Conservation (phyloP, 1,139 yeast genomes). For the Taphrina confusa region DNA sequence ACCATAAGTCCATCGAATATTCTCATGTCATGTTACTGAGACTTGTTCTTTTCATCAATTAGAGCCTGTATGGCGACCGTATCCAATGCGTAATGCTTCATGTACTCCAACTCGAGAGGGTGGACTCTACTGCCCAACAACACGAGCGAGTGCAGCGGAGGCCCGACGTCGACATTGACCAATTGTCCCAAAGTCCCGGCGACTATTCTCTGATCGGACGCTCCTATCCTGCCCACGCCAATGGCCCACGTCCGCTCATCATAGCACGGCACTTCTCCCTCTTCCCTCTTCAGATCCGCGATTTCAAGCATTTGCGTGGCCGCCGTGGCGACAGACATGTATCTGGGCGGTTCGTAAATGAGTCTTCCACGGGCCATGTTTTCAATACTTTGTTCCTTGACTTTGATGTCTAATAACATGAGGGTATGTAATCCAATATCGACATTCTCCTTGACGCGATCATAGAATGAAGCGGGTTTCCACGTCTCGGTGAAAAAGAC, state of each 20-base stretch:
- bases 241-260: slow-evolving; percentile 88
- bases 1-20: neutral
- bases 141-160: slow-evolving; percentile 87
- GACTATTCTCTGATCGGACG: slow-evolving; percentile 76
- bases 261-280: slow-evolving; percentile 53
- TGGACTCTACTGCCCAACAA: slow-evolving; percentile 93
- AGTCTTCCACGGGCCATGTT: slow-evolving; percentile 91
- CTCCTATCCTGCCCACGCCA: slow-evolving; percentile 86
- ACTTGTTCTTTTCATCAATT: slow-evolving; percentile 27
- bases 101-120: slow-evolving; percentile 84
- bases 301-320: slow-evolving; percentile 83
- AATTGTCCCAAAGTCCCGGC: slow-evolving; percentile 75
- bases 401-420: slow-evolving; percentile 85
- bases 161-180: slow-evolving; percentile 74
- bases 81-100: slow-evolving; percentile 73
- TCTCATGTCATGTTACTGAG: neutral
- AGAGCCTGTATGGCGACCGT: slow-evolving; percentile 46
- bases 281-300: slow-evolving; percentile 66
- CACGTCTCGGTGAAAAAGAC: slow-evolving; percentile 93
- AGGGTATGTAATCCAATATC: slow-evolving; percentile 88
- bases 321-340: slow-evolving; percentile 89
- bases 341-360: slow-evolving; percentile 94
- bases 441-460: slow-evolving; percentile 84
- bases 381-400: slow-evolving; percentile 92
- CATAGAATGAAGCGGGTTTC: slow-evolving; percentile 95